These are phyloP conservation scores for Salvia sclarea DNA, from an alignment of 305 asterid species.

Conservation along the genomic window DNA sequence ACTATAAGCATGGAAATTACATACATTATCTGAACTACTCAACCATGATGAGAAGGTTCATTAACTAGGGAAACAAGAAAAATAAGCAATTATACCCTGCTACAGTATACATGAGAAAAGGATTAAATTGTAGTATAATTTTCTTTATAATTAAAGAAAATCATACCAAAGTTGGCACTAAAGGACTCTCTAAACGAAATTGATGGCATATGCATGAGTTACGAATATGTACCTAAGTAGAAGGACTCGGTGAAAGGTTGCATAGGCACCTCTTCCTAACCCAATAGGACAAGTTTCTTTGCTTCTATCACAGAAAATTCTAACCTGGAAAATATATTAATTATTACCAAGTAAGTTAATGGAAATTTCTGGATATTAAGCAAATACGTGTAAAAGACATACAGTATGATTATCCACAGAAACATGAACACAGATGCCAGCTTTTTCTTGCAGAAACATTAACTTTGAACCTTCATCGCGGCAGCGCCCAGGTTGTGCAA, in stretches of 20 bases:
- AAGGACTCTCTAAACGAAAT: conserved; percentile 17
- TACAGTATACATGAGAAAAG: not conserved
- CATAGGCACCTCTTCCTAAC: conserved; percentile 60
- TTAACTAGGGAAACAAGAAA: not conserved
- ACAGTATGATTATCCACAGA: conserved; percentile 50
- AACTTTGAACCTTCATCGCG: conserved; percentile 36
- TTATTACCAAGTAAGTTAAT: conserved; percentile 24
- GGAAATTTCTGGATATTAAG: conserved; percentile 19
- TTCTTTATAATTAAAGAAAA: conserved; percentile 1
- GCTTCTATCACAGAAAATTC: conserved; percentile 50
- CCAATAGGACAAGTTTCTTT: conserved; percentile 61
- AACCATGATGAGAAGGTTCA: not conserved
- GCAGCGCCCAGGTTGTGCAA: conserved; percentile 36
- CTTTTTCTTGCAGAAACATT: conserved; percentile 46
- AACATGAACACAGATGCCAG: conserved; percentile 68
- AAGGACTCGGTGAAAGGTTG: conserved; percentile 82
- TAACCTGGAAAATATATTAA: conserved; percentile 52
- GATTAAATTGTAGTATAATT: not conserved
- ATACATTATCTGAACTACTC: not conserved
- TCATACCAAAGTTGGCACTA: not conserved
- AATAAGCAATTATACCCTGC: not conserved
- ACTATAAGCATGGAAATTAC: conserved; percentile 2
- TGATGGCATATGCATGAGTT: conserved; percentile 8
- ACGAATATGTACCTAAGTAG: conserved; percentile 48
- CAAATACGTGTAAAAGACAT: conserved; percentile 31